Evolutionary conservation across 176 grass and related monocot species (phyloP), one percentile per base, ranked within the genome.

Genomic region (Dendrocalamus sinicus): DNA sequence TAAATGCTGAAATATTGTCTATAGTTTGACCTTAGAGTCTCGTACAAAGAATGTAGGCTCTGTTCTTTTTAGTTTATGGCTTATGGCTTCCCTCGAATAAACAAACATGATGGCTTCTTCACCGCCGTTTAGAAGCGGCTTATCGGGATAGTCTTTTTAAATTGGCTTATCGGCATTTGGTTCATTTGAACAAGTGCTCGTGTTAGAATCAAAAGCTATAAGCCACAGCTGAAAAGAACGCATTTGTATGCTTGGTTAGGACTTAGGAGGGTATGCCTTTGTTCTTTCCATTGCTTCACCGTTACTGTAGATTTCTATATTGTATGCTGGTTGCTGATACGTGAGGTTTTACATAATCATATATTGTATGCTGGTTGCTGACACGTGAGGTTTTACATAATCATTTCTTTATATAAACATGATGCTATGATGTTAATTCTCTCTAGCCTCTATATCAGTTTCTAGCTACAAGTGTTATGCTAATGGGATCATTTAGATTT

Each of bases 241-340:
- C 4, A 37, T 4, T 4, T 37, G 0, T 37, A 13, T 74, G 51
- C 51, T 78, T 71, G 1, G 20, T 66, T 83, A 59, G 64, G 79
- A 72, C 19, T 47, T 40, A 24, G 26, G 54, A 67, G 20, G n/a
- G 15, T 73, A 81, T 70, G 14, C 37, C 17, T 68, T 89, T 79
- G 24, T 68, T 2, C 4, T 83, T 82, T 23, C 48, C 37, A 20
- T 50, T 35, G 4, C 73, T 72, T 77, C 47, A 40, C 48, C 3
- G 14, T 19, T 13, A 28, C 70, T 46, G 19, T 86, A 52, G 35
- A 81, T 67, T 71, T 80, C 2, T 62, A 41, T 15, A 61, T 23
- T 51, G 23, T 32, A 30, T 83, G 24, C 53, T 83, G 47, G n/a
- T 32, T 12, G 35, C 65, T 16, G 35, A 2, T 76, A 45, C 16